Conservation (phyloP, 768 basidiomycete species). For the Mycena crocata region DNA sequence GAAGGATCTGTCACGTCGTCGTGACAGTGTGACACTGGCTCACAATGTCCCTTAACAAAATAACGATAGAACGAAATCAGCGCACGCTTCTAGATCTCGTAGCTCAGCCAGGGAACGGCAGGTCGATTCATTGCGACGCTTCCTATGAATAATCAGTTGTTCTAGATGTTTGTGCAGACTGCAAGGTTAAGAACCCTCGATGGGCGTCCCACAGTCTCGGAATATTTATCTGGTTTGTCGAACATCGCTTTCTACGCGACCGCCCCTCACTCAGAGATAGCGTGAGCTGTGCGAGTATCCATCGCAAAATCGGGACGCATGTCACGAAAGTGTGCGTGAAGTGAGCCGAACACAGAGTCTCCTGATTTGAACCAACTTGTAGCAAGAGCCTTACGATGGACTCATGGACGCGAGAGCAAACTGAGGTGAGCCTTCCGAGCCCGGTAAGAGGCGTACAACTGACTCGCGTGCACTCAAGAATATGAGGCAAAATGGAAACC, state of each 20-base stretch:
- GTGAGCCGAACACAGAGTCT: background rate
- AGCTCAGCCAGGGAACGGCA: constrained; percentile 84
- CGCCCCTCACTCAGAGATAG: constrained; percentile 51
- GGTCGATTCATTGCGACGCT: constrained; percentile 38
- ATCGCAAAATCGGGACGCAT: constrained; percentile 95
- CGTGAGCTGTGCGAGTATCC: constrained; percentile 89
- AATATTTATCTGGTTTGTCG: constrained; percentile 81
- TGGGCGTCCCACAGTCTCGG: constrained; percentile 94
- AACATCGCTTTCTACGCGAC: constrained; percentile 1
- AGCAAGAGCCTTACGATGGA: constrained; percentile 94
- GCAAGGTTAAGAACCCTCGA: constrained; percentile 85
- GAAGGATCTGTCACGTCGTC: too few relatives aligned
- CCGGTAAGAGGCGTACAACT: too few relatives aligned
- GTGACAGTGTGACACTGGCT: too few relatives aligned
- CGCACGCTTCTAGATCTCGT: constrained; percentile 76
- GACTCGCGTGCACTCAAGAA: constrained; percentile 55
- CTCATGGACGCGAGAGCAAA: constrained; percentile 88
- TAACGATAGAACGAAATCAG: constrained; percentile 73
- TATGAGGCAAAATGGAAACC: constrained; percentile 87
- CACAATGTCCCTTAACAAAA: constrained; percentile 57
- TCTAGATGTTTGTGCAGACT: constrained; percentile 91
- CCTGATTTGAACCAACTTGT: constrained; percentile 19
- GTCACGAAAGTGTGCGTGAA: constrained; percentile 87
- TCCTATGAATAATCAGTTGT: constrained; percentile 25
- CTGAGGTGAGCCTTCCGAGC: constrained; percentile 73